These are phyloP conservation scores for Citrus reticulata DNA, from an alignment of 345 rosid genomes.

Conservation along the genomic window DNA sequence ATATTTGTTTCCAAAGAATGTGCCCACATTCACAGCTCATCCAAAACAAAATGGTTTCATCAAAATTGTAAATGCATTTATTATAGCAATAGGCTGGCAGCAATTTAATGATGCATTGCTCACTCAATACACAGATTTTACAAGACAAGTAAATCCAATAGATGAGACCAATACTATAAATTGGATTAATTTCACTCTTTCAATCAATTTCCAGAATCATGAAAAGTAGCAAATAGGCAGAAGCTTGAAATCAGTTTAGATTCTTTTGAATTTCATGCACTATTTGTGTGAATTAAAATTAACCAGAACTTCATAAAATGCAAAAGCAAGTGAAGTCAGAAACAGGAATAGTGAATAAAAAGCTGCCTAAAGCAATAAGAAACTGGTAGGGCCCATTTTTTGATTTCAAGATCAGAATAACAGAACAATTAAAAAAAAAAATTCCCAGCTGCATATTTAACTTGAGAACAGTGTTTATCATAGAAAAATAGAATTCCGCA, in stretches of 20 bases:
- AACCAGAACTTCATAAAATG: neutral
- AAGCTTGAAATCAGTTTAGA: neutral
- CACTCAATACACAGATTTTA: slow-evolving; percentile 22
- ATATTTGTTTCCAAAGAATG: slow-evolving; percentile 2
- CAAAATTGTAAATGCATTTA: neutral
- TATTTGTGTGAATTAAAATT: too few species aligned
- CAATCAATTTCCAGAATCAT: neutral
- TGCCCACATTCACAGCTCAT: neutral
- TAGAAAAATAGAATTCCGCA: neutral
- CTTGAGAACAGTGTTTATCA: slow-evolving; percentile 4
- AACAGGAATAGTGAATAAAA: neutral
- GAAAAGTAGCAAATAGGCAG: neutral
- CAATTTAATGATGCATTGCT: slow-evolving; percentile 10
- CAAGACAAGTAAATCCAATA: slow-evolving; percentile 3
- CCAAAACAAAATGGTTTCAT: neutral
- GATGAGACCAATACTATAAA: slow-evolving; percentile 7
- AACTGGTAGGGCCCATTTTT: neutral
- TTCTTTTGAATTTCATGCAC: neutral
- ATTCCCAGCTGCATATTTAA: neutral
- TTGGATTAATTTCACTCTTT: neutral
- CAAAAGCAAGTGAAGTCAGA: neutral
- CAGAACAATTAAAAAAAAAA: neutral
- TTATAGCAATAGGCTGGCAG: slow-evolving; percentile 5
- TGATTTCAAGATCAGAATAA: neutral
- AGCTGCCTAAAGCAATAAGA: neutral